A percentile compares a stretch with the other conserved stretches of the same genome.
phyloP scores from a whole-genome alignment of 257 asterid genomes.

The Nicotiana sylvestris region DNA sequence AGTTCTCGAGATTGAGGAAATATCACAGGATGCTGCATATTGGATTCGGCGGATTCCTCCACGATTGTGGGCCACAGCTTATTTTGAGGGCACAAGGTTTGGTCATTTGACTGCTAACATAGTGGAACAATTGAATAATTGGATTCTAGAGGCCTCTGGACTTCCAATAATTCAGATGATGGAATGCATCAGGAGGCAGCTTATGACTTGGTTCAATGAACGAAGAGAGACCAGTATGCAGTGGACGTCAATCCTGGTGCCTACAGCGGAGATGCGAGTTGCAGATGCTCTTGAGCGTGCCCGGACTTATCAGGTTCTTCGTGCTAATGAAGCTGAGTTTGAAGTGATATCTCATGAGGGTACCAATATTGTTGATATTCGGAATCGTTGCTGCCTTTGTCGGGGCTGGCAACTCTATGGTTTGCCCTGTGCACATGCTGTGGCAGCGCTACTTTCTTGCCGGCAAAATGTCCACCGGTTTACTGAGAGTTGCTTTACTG shows the following conservation, averaged over 20 bases:
- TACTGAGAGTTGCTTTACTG: conserved; percentile 93
- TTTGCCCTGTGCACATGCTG: conserved; percentile 96
- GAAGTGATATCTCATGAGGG: conserved; percentile 96
- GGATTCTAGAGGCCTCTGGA: conserved; percentile 86
- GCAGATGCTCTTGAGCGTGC: conserved; percentile 93
- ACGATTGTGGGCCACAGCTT: conserved; percentile 88
- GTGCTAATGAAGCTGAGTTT: conserved; percentile 91
- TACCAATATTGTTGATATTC: conserved; percentile 73
- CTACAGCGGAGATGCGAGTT: conserved; percentile 78
- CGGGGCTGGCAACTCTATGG: conserved; percentile 94
- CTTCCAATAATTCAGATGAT: conserved; percentile 89
- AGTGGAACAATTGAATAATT: conserved; percentile 60
- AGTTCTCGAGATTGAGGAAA: conserved; percentile 70
- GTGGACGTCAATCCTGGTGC: conserved; percentile 92
- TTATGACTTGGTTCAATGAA: conserved; percentile 93
- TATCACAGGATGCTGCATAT: conserved; percentile 85
- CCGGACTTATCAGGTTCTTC: conserved; percentile 83
- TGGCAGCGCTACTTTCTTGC: conserved; percentile 91
- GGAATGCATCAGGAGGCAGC: conserved; percentile 91
- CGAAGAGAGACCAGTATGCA: conserved; percentile 91
- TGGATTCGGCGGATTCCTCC: conserved; percentile 82
- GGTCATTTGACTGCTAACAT: conserved; percentile 84
- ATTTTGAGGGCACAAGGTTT: conserved; percentile 77
- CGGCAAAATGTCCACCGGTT: conserved; percentile 84
- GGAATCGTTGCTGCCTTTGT: conserved; percentile 72